Evolutionary conservation across 208 protist genomes (phyloP), one percentile per base, ranked within the genome.

Genomic region (Phytomonas francai): DNA sequence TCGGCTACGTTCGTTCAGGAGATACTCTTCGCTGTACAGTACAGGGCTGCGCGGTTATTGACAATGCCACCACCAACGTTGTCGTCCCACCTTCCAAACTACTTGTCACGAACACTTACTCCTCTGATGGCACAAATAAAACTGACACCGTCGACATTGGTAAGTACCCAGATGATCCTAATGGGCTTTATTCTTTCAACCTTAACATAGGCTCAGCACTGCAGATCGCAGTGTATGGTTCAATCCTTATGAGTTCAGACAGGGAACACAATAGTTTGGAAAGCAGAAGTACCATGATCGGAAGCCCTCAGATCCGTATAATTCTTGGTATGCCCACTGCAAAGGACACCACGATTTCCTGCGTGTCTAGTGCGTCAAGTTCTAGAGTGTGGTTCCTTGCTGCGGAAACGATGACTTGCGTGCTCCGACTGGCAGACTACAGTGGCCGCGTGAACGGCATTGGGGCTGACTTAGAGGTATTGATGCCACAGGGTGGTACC

Each of bases 321-420:
- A 73, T 94, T 22, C 74, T 94, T 68, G 87, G 84, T 14, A 72
- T 82, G n/a, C 86, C 89, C 12, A 77, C 83, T 7, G 62, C 72
- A 6, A 66, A 42, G 6, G 76, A 73, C 11, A 82, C 83, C 14
- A 70, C 49, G 34, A 45, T 91, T 14, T 36, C 59, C 1, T 94
- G 89, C 69, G 59, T 45, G 9, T 85, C 89, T 0, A 70, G 16
- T 7, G 59, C 61, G 9, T 81, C 84, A 0, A 74, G 71, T 14
- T 94, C 89, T 5, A 63, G 27, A 27, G 29, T 51, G 45, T 94
- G 83, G 80, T 89, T 85, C 78, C 72, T 70, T 16, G 79, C 87
- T 25, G 31, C 71, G 5, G 81, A 88, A 39, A 61, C 67, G 32
- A 70, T 94, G 59, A 31, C 19, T 31, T 94, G 89, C 62, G 76